Evolutionary conservation across 2,329 filamentous ascomycete genomes (phyloP).

Genomic region (Pyrenochaeta sp.): DNA sequence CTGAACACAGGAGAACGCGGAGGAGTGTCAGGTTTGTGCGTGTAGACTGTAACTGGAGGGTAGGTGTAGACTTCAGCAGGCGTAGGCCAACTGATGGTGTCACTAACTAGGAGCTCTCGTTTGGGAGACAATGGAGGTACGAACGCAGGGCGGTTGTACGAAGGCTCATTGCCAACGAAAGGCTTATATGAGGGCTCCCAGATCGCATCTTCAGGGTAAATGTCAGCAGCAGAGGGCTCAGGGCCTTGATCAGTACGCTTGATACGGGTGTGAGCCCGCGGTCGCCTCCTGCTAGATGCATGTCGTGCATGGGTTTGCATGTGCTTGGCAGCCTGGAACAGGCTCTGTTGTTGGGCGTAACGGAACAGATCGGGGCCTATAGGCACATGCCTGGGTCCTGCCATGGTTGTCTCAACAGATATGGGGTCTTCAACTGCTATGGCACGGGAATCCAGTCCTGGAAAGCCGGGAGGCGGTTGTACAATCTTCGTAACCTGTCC

Average conservation of each 20-base stretch:
- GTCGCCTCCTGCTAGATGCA: constrained; percentile 5
- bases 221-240: constrained; percentile 39
- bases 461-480: constrained; percentile 20
- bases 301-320: constrained; percentile 8
- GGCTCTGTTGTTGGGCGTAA: constrained; percentile 6
- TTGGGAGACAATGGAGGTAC: background rate
- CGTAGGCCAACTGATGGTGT: constrained; percentile 22
- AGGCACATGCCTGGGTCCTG: background rate
- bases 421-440: constrained; percentile 11
- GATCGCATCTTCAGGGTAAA: constrained; percentile 41
- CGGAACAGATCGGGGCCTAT: constrained; percentile 5
- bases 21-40: background rate
- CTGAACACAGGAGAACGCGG: background rate
- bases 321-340: constrained; percentile 1
- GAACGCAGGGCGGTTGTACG: background rate
- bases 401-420: background rate
- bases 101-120: constrained; percentile 4
- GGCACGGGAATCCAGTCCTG: constrained; percentile 7
- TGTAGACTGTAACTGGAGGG: background rate
- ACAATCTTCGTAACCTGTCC: constrained; percentile 11
- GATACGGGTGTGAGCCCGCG: constrained; percentile 17
- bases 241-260: constrained; percentile 43
- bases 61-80: constrained; percentile 24
- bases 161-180: background rate
- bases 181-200: constrained; percentile 7